Evolutionary conservation across 2,329 filamentous ascomycete genomes (phyloP).

Genomic region (Pestalotiopsis sp.): DNA sequence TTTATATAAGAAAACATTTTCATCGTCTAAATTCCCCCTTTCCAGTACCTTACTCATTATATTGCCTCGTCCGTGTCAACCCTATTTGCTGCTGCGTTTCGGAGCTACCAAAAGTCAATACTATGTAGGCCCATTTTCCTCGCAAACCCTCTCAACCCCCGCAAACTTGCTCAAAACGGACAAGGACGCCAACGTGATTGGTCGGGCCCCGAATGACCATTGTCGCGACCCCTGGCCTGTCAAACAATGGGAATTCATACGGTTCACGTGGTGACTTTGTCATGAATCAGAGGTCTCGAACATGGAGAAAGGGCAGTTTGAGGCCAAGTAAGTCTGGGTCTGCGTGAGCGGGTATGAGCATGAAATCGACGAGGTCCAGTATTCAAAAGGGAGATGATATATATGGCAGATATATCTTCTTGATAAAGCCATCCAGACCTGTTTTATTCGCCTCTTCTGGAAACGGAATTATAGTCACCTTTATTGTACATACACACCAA

Average conservation of each 20-base stretch:
- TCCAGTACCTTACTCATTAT: too few relatives aligned
- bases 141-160: conserved; percentile 9
- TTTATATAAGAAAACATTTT: too few relatives aligned
- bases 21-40: too few relatives aligned
- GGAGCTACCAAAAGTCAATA: neutral
- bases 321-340: neutral
- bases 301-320: neutral
- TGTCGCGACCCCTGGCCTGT: neutral
- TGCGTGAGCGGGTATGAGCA: neutral
- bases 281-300: neutral
- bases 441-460: too few relatives aligned
- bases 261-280: neutral
- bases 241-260: neutral
- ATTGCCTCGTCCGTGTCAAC: too few relatives aligned
- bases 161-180: conserved; percentile 11
- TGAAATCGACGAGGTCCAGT: neutral
- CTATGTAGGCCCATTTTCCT: neutral
- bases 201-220: neutral
- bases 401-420: neutral
- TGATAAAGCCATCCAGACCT: neutral
- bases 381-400: neutral
- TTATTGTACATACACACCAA: neutral
- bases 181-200: conserved; percentile 2
- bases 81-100: neutral
- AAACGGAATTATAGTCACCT: neutral